Evolutionary conservation across 164 flowering plant genomes (phyloP), one percentile per base, ranked within the genome.

Genomic region (Warburgia ugandensis): DNA sequence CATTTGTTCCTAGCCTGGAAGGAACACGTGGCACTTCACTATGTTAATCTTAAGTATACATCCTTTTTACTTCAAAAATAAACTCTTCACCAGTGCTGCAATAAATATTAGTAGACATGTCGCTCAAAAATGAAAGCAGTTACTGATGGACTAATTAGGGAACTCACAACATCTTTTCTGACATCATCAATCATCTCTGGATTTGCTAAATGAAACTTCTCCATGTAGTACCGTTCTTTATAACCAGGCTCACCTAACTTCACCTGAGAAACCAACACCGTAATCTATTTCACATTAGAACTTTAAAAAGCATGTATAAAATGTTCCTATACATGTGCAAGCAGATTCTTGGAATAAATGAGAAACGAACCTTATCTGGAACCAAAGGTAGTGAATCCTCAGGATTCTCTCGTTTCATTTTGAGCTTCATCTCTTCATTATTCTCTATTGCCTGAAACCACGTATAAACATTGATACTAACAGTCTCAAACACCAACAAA

Each of bases 191-290:
- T 77, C 63, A 73, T 68, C 53, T 71, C 73, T 8, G 79, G 73
- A 23, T 57, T 65, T 47, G 77, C 54, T 25, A 65, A 22, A 50
- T 58, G 65, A 58, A 94, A 86, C 57, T 94, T 94, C 73, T 94
- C 97, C 14, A 56, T 44, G 62, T 94, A 94, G 55, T 94, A 94
- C 53, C 99, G 75, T 43, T 84, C 96, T 56, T 81, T 94, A 64
- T 84, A 89, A 29, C 99, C 99, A 36, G 95, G 89, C 64, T 86
- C 92, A 60, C 97, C 95, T 60, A 94, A 63, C 64, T 77, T 94
- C 51, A 94, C 77, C 99, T 91, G 77, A 49, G 12, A 55, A 44
- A 60, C 25, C 23, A 23, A 40, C 6, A n/a, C 14, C 49, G 46
- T 16, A 45, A 36, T 42, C 43, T 11, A 36, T 8, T 38, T 32